Evolutionary conservation across 768 basidiomycete genomes (phyloP), one percentile per base, ranked within the genome.

Genomic region (Pleurotus pulmonarius): DNA sequence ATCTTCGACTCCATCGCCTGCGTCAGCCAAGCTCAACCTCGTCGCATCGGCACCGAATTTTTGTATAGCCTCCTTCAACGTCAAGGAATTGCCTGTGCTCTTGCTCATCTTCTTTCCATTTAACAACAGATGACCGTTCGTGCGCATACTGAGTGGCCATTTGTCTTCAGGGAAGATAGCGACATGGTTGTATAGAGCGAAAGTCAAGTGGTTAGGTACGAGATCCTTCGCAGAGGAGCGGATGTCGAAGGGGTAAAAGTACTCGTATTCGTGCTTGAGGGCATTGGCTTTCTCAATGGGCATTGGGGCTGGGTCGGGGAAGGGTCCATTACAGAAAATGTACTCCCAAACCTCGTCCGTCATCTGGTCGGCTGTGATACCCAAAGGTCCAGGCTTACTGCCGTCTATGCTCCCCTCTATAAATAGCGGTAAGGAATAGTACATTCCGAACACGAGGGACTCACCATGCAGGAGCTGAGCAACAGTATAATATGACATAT

Each of bases 61-160:
- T 71, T 86, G 80, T 58, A 96, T 85, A 1, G 90, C 83, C 66
- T 99, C 90, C 55, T 83, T 75, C 69, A 98, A 74, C 0, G 96
- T 99, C 77, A 98, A 75, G 56, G 88, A 92, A 72, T 99, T 99
- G 9, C 97, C 97, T 45, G 89, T 94, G 69, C 89, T 91, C 82
- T 98, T 99, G 40, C 86, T 88, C 97, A 99, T 99, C 79, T 98
- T 99, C 79, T 94, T 89, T 16, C 96, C 95, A 70, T 99, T 98
- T 70, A 99, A 70, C 87, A 94, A 87, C 77, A 99, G 71, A 68
- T 98, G 96, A 0, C 97, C 97, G 66, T 99, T 99, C 46, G 91
- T 87, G 22, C 97, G 89, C 79, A 99, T 92, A 67, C 91, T 86
- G 64, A 83, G 65, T 0, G 97, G 96, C 91, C 91, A 94, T 70